A percentile compares a stretch with the other conserved stretches of the same genome.
Evolutionary conservation across 129 eudicot species (phyloP).

Genomic region (Flaveria bidentis): DNA sequence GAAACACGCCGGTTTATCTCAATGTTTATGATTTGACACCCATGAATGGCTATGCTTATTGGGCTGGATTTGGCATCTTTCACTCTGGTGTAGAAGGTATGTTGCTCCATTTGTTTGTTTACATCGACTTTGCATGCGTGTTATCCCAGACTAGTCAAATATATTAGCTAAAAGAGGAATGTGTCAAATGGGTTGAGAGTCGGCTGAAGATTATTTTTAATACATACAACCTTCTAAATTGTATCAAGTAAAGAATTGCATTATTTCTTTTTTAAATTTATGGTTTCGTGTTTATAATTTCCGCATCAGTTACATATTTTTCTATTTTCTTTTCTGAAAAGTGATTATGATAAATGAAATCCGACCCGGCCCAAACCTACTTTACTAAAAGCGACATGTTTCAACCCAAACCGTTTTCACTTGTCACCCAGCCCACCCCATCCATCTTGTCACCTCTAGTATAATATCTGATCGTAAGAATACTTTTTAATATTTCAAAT

Average conservation of each 20-base stretch:
- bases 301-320: neutral
- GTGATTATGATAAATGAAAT: neutral
- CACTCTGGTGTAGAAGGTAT: slow-evolving; percentile 85
- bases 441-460: too few species aligned
- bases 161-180: neutral
- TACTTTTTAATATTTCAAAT: neutral
- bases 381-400: neutral
- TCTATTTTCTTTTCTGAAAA: neutral
- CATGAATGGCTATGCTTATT: slow-evolving; percentile 61
- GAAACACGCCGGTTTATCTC: slow-evolving; percentile 67
- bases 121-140: neutral
- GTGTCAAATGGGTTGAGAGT: neutral
- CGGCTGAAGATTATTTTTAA: neutral
- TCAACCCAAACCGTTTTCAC: neutral
- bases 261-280: neutral
- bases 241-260: neutral
- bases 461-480: neutral
- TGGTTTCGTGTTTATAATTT: neutral
- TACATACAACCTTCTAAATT: neutral
- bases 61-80: slow-evolving; percentile 77
- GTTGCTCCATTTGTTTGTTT: slow-evolving; percentile 4
- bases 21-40: slow-evolving; percentile 75
- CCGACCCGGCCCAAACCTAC: neutral
- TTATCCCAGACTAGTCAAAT: neutral
- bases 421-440: neutral